Percentiles rank a stretch among this genome's conserved stretches.
Conservation (phyloP, 352 stramenopile species). For the Pythium brachiatum region DNA sequence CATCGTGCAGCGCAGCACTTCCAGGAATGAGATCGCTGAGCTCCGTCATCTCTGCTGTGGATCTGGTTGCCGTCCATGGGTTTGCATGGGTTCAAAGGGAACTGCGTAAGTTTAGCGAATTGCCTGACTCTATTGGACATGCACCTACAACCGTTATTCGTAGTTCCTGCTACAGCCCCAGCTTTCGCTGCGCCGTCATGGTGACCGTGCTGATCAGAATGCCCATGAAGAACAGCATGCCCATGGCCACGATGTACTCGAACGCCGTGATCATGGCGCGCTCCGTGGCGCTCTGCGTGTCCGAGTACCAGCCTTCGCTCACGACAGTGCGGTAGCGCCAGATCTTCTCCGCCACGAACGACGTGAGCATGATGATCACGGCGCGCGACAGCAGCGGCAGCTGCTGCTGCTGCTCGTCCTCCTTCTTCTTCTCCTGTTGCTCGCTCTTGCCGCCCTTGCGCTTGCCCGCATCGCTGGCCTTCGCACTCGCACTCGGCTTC, state of each 20-base stretch:
- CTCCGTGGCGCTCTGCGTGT: slow-evolving; percentile 53
- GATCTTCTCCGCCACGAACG: slow-evolving; percentile 75
- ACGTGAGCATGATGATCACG: slow-evolving; percentile 59
- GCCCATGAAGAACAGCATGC: slow-evolving; percentile 66
- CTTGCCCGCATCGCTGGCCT: not conserved
- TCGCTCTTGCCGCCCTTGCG: not conserved
- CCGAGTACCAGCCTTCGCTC: slow-evolving; percentile 61
- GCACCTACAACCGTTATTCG: no score
- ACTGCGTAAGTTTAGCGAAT: no score
- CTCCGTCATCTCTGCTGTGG: no score
- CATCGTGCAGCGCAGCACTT: not conserved
- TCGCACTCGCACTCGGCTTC: not conserved
- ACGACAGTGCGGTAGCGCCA: slow-evolving; percentile 72
- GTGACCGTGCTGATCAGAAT: slow-evolving; percentile 57
- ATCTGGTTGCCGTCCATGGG: not conserved
- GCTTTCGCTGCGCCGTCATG: slow-evolving; percentile 21
- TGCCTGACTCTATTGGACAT: no score
- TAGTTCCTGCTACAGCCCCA: slow-evolving; percentile 12
- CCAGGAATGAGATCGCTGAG: not conserved
- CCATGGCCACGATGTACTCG: slow-evolving; percentile 79
- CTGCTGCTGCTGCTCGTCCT: slow-evolving; percentile 10
- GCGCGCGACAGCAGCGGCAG: slow-evolving; percentile 52
- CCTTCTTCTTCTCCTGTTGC: slow-evolving; percentile 4
- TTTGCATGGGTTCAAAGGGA: not conserved
- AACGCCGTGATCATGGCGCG: slow-evolving; percentile 66